Percentiles rank a stretch among this genome's conserved stretches.
phyloP scores from a whole-genome alignment of 805 yeast species.

The Yamadazyma insecticola region DNA sequence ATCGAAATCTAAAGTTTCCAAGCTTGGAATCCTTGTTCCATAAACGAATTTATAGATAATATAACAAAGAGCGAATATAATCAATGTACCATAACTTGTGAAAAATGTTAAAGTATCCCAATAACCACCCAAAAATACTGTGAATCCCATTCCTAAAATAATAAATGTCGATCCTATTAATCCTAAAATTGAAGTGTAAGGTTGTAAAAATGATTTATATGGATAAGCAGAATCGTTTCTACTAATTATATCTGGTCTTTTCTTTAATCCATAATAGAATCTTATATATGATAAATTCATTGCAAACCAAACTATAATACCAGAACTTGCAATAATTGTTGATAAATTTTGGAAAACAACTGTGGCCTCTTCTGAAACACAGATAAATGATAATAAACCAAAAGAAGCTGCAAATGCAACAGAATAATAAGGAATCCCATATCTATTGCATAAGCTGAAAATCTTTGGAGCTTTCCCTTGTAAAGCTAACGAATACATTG shows the following conservation, averaged over 20 bases:
- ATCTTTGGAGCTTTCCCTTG: conserved; percentile 58
- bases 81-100: conserved; percentile 59
- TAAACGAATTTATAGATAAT: conserved; percentile 52
- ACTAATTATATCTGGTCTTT: conserved; percentile 59
- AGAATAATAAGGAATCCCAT: conserved; percentile 71
- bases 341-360: conserved; percentile 63
- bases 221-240: conserved; percentile 65
- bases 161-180: conserved; percentile 48
- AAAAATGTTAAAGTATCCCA: conserved; percentile 64
- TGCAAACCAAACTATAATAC: conserved; percentile 76
- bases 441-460: conserved; percentile 54
- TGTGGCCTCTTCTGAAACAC: conserved; percentile 55
- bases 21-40: conserved; percentile 60
- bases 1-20: conserved; percentile 76
- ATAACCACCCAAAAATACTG: conserved; percentile 49
- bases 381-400: conserved; percentile 56
- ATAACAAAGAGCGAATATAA: conserved; percentile 49
- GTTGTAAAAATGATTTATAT: conserved; percentile 65
- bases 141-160: conserved; percentile 56
- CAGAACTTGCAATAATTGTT: conserved; percentile 67
- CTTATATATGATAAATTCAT: conserved; percentile 62
- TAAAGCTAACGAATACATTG: conserved; percentile 38
- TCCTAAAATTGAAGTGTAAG: conserved; percentile 62
- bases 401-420: conserved; percentile 61
- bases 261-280: conserved; percentile 57